Evolutionary conservation across 2,329 filamentous ascomycete species (phyloP), one percentile per base, ranked within the genome.

Genomic region (Claviceps spartinae): DNA sequence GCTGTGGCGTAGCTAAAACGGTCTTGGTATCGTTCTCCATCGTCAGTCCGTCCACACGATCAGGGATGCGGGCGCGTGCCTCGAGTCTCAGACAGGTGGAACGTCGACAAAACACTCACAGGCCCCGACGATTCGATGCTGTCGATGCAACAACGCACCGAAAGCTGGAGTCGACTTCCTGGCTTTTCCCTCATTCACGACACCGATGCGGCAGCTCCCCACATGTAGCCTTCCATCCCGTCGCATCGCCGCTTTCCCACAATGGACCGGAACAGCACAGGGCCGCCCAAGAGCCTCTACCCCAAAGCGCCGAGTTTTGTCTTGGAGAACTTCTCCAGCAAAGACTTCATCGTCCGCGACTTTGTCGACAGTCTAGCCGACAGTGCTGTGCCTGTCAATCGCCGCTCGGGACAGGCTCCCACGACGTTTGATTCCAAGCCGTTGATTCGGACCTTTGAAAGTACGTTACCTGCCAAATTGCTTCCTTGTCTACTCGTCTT

Each of bases 281-380:
- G 74, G 54, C 49, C 36, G 34, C 76, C 79, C 60, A 78, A 82
- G 69, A 76, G 82, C 58, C 76, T 90, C 63, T 91, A 87, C 65
- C 84, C 85, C 53, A 82, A 81, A 67, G 86, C 84, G 41, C 87
- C 88, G 55, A 85, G 78, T 66, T 96, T 96, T 72, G 88, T 82
- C 9, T 76, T 97, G 55, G 88, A 95, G 45, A 89, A 90, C 70
- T 88, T 90, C 69, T 87, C 87, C 53, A 86, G 77, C 65, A 86
- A 86, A 62, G 93, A 97, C 70, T 98, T 97, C 64, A 96, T 97
- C 57, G 91, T 97, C 58, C 89, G 95, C 63, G 93, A 98, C 71
- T 98, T 98, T 65, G 84, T 98, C 61, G 94, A 98, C 66, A 81
- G 84, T 49, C 82, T 98, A 53, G 93, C 91, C 49, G 90, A 97